Evolutionary conservation across 345 rosid genomes (phyloP), one percentile per base, ranked within the genome.

Genomic region (Camelina neglecta): DNA sequence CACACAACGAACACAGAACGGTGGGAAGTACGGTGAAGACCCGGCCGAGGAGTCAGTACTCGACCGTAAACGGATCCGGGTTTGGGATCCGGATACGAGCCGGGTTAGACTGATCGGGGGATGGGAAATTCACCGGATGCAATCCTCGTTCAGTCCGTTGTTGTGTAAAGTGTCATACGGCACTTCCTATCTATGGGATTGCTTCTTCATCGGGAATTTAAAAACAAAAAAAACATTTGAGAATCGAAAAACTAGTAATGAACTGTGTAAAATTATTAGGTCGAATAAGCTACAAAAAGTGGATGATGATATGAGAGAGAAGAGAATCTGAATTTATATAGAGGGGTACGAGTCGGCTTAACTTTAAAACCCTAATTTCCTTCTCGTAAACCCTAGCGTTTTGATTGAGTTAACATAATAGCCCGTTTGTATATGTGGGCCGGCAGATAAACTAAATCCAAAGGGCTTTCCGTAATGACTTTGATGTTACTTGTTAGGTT

Each of bases 171-270:
- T 81, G 90, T 84, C 90, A 86, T 84, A 86, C 90, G 85, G 86
- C 90, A 84, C 90, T 86, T 83, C 88, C 88, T 86, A 86, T 86
- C 83, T 60, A 6, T 54, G 87, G 89, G 87, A 73, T 6, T 55
- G 69, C 79, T 84, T 83, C 85, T 75, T 85, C 85, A 85, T 48
- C 13, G 81, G 83, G 81, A n/a, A 7, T 26, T 26, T 26, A 8
- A 6, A 21, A 8, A 10, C 7, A 15, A 1, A 38, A 24, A 1
- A 33, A 44, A 13, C 15, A 4, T n/a, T 0, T 8, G 36, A 59
- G 47, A 71, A 33, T 0, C 47, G 0, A 5, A 13, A 35, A 0
- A 26, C 73, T 55, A 33, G 7, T 3, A 10, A 0, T 2, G 7
- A 44, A 12, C 2, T 44, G 16, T 4, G 49, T 15, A 1, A 18